Evolutionary conservation across 441 rosid species (phyloP), one percentile per base, ranked within the genome.

Genomic region (Arabidopsis lyrata): DNA sequence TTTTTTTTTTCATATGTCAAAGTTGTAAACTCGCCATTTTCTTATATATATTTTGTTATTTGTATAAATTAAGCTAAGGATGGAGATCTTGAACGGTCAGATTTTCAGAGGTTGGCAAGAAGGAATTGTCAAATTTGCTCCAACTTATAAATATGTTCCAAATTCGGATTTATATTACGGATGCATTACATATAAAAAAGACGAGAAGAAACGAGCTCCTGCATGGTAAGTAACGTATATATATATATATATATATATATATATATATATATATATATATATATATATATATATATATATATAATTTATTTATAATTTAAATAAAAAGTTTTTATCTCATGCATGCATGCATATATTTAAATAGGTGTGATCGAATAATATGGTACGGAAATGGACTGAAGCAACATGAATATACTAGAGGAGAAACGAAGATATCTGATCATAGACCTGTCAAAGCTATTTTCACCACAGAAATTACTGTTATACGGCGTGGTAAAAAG

Each of bases 111-210:
- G 92, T 24, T 92, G 98, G 98, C 77, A 83, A n/a, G 99, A 92
- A 76, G 98, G 89, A 76, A 15, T 24, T 34, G 85, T 95, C 78
- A 78, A 83, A 62, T 95, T 92, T 58, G 84, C 96, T 48, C 99
- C 99, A 0, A 95, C 99, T 0, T 95, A 95, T 83, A 95, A 95
- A 81, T 95, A 95, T 64, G 77, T 75, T 49, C 84, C 81, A 1
- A 88, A 87, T 77, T 92, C 99, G 5, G 88, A 87, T 66, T 77
- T 70, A 42, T 95, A 95, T 66, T 83, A 83, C 10, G 99, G 97
- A 48, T 85, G 89, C 54, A 74, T 74, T 31, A 63, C 86, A 67
- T 73, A 83, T 35, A 74, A 80, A 73, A 84, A 85, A 34, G 83
- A 83, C 4, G 87, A 85, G 79, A 95, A 89, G 65, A 81, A 81